Base-by-base conservation (phyloP, 345 rosid species). In the Durio zibethinus region DNA sequence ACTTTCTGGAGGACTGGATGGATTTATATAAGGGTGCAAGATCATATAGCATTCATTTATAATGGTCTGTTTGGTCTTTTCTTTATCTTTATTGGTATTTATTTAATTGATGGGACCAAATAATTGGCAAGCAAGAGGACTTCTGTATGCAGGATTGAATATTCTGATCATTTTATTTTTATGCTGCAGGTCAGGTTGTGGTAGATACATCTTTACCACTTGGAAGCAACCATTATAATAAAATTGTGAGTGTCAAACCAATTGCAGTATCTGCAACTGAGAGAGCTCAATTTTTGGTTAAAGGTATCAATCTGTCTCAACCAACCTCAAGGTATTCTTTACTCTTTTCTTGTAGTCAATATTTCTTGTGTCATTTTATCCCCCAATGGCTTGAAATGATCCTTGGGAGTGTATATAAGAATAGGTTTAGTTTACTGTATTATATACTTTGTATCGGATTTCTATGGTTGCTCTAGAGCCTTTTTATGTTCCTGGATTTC, bases 1-100 rank as follows among this genome's bases (percentile, higher is more conserved):
- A 74, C 85, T 71, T 90, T 97, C 83, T 97, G 99, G 99, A 89
- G 86, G 76, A 79, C 80, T 82, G 99, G 99, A 77, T 97, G 98
- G 99, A 84, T 89, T 79, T 92, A 85, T 78, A 67, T 90, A 27
- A 82, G 90, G 82, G 86, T 89, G 84, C 92, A 90, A 73, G 89
- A 92, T 83, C 98, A 92, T 80, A 83, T 94, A 82, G 98, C 98
- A 73, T 88, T 97, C 77, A 79, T 88, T 73, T 83, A 78, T 82
- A 82, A 95, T 82, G 97, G 99, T 95, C 48, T 68, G 90, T 80
- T 86, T 65, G 43, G 53, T 72, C 78, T 73, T 35, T 62, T 59
- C 23, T 57, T 57, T 60, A 20, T 66, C n/a, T 42, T 68, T 65
- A 9, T 68, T 12, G 35, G 61, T 38, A 23, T 33, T 67, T 21